Percentiles rank a stretch among this genome's conserved stretches.
Conservation (phyloP, 352 stramenopile species). For the Thalassiosira livingstoniorum region DNA sequence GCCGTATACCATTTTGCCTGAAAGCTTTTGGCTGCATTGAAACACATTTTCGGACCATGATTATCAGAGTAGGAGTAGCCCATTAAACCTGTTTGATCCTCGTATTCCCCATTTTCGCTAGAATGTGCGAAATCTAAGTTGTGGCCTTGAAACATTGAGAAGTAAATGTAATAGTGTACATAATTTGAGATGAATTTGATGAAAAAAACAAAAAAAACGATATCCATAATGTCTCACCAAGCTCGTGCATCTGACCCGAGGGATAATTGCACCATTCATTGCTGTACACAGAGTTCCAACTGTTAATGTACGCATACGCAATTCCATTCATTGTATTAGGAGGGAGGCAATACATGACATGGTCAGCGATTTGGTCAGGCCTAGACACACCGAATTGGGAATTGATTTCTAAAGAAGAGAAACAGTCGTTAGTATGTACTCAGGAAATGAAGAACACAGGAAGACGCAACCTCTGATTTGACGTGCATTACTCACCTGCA, state of each 20-base stretch:
- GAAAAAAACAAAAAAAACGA: not conserved
- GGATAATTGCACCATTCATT: conserved; percentile 60
- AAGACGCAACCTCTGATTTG: not conserved
- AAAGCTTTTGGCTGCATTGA: conserved; percentile 68
- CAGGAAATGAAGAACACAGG: not conserved
- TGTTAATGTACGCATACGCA: conserved; percentile 71
- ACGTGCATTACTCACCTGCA: not conserved
- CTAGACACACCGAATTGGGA: conserved; percentile 24
- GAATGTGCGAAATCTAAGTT: conserved; percentile 53
- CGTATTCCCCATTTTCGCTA: conserved; percentile 40
- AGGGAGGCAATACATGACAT: conserved; percentile 69
- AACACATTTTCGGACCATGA: conserved; percentile 57
- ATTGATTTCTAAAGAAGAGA: conserved; percentile 16
- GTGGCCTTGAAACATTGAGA: too few relatives aligned
- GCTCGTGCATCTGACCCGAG: conserved; percentile 64
- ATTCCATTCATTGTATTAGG: conserved; percentile 43
- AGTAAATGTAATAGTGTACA: not conserved
- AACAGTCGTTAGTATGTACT: not conserved
- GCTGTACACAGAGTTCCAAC: conserved; percentile 59
- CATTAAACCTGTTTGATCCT: conserved; percentile 50
- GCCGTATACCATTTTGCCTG: conserved; percentile 64
- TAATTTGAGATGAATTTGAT: not conserved
- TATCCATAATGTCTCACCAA: too few relatives aligned
- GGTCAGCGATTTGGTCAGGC: conserved; percentile 34
- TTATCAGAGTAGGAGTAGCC: conserved; percentile 32